These are phyloP conservation scores for Theobroma cacao DNA, from an alignment of 345 rosid species.

Conservation along the genomic window DNA sequence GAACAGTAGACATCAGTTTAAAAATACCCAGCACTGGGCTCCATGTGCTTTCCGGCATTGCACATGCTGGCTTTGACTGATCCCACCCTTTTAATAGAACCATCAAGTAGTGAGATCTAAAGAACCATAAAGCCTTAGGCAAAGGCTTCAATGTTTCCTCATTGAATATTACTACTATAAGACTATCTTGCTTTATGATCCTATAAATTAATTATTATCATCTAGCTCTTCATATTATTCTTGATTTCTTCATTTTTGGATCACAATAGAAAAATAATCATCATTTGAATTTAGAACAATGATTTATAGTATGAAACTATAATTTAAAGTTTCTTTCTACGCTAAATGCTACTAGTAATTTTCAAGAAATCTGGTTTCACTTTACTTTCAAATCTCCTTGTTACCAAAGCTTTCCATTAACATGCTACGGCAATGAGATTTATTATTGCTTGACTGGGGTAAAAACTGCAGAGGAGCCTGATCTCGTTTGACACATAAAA, in stretches of 20 bases:
- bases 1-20: slow-evolving; percentile 35
- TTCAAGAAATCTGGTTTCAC: not conserved
- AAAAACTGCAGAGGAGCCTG: not conserved
- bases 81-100: slow-evolving; percentile 7
- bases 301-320: not conserved
- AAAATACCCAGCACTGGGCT: slow-evolving; percentile 48
- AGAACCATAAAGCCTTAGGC: not conserved
- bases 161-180: not conserved
- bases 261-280: not conserved
- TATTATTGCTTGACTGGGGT: not conserved
- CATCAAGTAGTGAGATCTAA: slow-evolving; percentile 21
- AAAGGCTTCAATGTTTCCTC: not conserved
- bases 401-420: not conserved
- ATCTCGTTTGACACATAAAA: not conserved
- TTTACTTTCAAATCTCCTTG: not conserved
- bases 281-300: not conserved
- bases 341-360: too few species aligned
- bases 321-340: not conserved
- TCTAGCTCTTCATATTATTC: not conserved
- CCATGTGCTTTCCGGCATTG: slow-evolving; percentile 56
- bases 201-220: not conserved
- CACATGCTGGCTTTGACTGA: slow-evolving; percentile 67
- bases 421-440: not conserved
- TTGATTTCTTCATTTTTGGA: not conserved
- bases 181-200: not conserved